Conservation (phyloP, 2,329 filamentous ascomycete species). For the Xylariaceae sp. region DNA sequence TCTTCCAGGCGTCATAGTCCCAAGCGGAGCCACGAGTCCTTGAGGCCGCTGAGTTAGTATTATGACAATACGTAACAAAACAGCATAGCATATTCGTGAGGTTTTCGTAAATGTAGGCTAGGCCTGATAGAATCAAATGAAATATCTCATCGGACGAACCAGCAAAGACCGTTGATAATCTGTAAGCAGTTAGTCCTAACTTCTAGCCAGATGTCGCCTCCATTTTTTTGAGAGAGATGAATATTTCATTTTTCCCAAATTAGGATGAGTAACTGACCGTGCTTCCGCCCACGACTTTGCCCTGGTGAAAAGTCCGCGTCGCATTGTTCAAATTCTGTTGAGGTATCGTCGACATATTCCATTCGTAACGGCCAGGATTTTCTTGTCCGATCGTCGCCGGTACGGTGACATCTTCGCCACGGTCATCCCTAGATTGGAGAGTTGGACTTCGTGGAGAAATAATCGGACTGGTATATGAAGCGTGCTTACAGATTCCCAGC, state of each 20-base stretch:
- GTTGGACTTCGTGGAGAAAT: slow-evolving; percentile 8
- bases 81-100: too few relatives aligned
- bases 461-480: neutral
- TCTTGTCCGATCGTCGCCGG: slow-evolving; percentile 26
- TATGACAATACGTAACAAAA: too few relatives aligned
- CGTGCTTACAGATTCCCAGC: slow-evolving; percentile 27
- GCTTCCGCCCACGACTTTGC: slow-evolving; percentile 39
- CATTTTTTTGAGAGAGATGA: too few relatives aligned
- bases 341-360: slow-evolving; percentile 29
- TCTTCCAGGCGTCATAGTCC: slow-evolving; percentile 44
- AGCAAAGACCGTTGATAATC: slow-evolving; percentile 41
- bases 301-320: slow-evolving; percentile 35
- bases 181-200: too few relatives aligned
- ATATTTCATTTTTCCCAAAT: too few relatives aligned
- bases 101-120: too few relatives aligned
- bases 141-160: too few relatives aligned
- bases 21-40: slow-evolving; percentile 37
- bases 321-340: slow-evolving; percentile 36
- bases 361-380: slow-evolving; percentile 27
- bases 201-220: too few relatives aligned
- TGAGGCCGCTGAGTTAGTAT: too few relatives aligned
- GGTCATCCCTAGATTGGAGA: slow-evolving; percentile 22
- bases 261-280: slow-evolving; percentile 20
- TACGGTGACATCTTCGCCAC: slow-evolving; percentile 25
- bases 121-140: too few relatives aligned